These are phyloP conservation scores for Penicillium paxilli DNA, from an alignment of 495 filamentous ascomycete species.

Conservation along the genomic window DNA sequence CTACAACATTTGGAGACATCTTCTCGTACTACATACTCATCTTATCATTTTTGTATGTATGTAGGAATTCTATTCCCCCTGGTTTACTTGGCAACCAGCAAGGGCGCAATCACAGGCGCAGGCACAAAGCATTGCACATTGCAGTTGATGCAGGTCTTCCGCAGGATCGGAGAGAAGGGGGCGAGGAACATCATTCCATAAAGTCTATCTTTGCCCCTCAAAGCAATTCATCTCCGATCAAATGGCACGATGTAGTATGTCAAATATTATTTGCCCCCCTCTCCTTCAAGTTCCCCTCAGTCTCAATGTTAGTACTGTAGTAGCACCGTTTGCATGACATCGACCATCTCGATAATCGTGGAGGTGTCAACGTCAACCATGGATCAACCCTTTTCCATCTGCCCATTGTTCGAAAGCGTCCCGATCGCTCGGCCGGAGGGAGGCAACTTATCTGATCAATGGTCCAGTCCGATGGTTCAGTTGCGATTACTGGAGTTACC, in stretches of 20 bases:
- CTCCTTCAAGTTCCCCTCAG: too few species aligned
- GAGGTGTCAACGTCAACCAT: conserved; percentile 17
- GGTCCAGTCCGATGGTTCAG: background rate
- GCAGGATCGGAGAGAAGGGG: background rate
- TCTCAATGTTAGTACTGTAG: too few species aligned
- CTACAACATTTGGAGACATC: too few species aligned
- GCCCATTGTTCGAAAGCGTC: conserved; percentile 15
- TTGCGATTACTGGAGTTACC: too few species aligned
- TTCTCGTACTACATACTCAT: background rate
- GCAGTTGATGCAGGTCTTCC: conserved; percentile 10
- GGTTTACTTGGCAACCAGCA: conserved; percentile 17
- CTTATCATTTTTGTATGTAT: background rate
- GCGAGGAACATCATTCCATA: conserved; percentile 22
- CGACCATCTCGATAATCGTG: conserved; percentile 12
- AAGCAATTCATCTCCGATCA: background rate
- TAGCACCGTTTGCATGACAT: conserved; percentile 23
- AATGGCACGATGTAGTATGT: background rate
- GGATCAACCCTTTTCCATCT: conserved; percentile 8
- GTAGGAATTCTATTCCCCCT: background rate
- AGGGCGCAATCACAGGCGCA: conserved; percentile 16
- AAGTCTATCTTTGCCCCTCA: conserved; percentile 1
- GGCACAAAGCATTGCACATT: conserved; percentile 6
- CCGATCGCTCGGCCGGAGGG: conserved; percentile 10
- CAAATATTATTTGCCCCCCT: background rate
- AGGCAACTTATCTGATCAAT: conserved; percentile 14